phyloP scores from a whole-genome alignment of 768 basidiomycete genomes.

The Pulveroboletus sp. region DNA sequence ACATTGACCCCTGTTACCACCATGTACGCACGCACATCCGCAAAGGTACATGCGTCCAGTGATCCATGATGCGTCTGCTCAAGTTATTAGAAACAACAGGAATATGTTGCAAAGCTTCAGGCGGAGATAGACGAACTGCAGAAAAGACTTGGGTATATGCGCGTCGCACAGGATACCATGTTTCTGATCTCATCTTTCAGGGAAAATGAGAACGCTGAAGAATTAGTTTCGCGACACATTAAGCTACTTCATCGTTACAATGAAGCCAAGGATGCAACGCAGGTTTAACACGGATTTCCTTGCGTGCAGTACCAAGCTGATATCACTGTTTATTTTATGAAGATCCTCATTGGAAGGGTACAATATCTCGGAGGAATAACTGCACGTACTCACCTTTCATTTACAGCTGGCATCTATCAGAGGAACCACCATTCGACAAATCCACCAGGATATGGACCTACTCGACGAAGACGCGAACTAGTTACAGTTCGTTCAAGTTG shows the following conservation, averaged over 20 bases:
- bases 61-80: background rate
- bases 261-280: slow-evolving; percentile 80
- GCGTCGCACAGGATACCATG: background rate
- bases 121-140: slow-evolving; percentile 49
- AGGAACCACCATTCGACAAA: slow-evolving; percentile 67
- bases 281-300: slow-evolving; percentile 40
- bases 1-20: no score
- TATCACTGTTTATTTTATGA: background rate
- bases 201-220: slow-evolving; percentile 47
- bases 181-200: slow-evolving; percentile 24
- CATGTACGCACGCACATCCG: slow-evolving; percentile 31
- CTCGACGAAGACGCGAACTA: slow-evolving; percentile 50
- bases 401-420: slow-evolving; percentile 68
- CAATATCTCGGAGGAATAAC: slow-evolving; percentile 10
- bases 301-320: background rate
- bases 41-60: slow-evolving; percentile 21
- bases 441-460: slow-evolving; percentile 71
- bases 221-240: slow-evolving; percentile 66
- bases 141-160: slow-evolving; percentile 42
- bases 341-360: slow-evolving; percentile 82
- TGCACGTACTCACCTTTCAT: slow-evolving; percentile 13
- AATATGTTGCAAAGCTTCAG: slow-evolving; percentile 45
- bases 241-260: slow-evolving; percentile 73
- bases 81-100: slow-evolving; percentile 45
- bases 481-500: background rate